These are phyloP conservation scores for Panicum miliaceum DNA, from an alignment of 176 grass and related monocot species.

Conservation along the genomic window DNA sequence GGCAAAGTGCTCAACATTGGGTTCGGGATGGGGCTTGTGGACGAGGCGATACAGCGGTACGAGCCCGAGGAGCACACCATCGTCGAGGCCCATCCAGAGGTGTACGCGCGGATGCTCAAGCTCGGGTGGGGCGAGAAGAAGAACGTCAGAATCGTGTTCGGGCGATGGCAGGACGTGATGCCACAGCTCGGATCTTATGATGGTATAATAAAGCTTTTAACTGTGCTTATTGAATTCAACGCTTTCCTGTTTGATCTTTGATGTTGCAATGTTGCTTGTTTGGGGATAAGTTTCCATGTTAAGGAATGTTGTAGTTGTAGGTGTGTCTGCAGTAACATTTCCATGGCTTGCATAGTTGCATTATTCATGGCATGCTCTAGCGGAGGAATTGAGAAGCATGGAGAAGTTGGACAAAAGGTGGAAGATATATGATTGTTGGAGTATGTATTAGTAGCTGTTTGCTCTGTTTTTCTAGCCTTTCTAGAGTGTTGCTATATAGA, in stretches of 20 bases:
- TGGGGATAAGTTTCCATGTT: not conserved
- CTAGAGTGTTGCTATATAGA: not conserved
- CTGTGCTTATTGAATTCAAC: not conserved
- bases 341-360: not conserved
- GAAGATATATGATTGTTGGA: not conserved
- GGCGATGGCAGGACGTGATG: slow-evolving; percentile 88
- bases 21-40: slow-evolving; percentile 96
- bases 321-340: not conserved
- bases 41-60: slow-evolving; percentile 87
- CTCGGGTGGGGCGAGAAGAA: slow-evolving; percentile 84
- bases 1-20: slow-evolving; percentile 82
- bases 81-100: slow-evolving; percentile 84
- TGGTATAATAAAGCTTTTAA: slow-evolving; percentile 50
- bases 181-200: slow-evolving; percentile 81
- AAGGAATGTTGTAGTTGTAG: not conserved
- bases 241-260: not conserved
- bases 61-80: slow-evolving; percentile 84
- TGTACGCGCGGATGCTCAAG: slow-evolving; percentile 82
- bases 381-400: not conserved
- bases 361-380: not conserved
- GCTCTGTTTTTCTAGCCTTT: not conserved
- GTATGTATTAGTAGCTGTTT: not conserved
- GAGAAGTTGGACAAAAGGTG: not conserved
- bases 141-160: slow-evolving; percentile 86
- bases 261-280: slow-evolving; percentile 28